Conservation (phyloP, 140 eudicot species). For the Cichorium intybus region DNA sequence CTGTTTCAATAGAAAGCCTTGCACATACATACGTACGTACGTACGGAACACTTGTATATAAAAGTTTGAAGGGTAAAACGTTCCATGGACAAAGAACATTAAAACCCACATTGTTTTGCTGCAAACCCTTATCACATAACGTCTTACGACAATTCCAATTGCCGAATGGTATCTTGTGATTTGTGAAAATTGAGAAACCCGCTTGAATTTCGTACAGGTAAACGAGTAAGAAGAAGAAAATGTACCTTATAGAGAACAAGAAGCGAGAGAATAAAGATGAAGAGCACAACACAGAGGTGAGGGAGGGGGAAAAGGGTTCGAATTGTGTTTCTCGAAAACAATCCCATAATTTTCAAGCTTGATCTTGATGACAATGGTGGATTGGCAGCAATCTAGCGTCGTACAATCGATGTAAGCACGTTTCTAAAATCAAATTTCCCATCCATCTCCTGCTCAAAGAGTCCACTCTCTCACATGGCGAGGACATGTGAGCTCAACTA, state of each 20-base stretch:
- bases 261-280: slow-evolving; percentile 34
- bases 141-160: slow-evolving; percentile 7
- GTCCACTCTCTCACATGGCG: slow-evolving; percentile 2
- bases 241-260: slow-evolving; percentile 49
- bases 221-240: neutral
- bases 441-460: neutral
- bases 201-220: neutral
- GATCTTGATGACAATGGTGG: slow-evolving; percentile 5
- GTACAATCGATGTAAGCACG: neutral
- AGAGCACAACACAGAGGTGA: slow-evolving; percentile 28
- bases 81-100: too few relatives aligned
- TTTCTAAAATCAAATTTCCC: neutral
- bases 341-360: slow-evolving; percentile 33
- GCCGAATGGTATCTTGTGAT: slow-evolving; percentile 1
- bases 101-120: neutral
- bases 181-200: neutral
- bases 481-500: slow-evolving; percentile 10
- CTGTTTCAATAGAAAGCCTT: too few relatives aligned
- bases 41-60: too few relatives aligned
- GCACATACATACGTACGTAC: too few relatives aligned
- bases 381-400: slow-evolving; percentile 1
- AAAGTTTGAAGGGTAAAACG: neutral
- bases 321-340: slow-evolving; percentile 26
- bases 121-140: neutral
- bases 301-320: slow-evolving; percentile 28